Base-by-base conservation (phyloP, 2,329 filamentous ascomycete genomes). In the Aspergillus arachidicola region DNA sequence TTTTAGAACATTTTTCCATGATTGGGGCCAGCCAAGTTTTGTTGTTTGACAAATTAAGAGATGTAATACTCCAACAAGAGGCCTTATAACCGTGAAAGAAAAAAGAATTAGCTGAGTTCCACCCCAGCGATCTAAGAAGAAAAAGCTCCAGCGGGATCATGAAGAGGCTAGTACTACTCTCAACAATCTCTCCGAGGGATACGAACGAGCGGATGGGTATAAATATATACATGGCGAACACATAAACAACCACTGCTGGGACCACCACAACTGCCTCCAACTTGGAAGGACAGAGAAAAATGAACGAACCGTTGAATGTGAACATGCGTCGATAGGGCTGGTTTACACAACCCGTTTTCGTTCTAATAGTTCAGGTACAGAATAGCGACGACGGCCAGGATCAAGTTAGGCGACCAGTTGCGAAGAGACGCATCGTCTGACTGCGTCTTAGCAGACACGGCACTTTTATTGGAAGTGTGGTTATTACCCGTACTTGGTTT, bases 381-480 rank as follows among this genome's bases (percentile, higher is more conserved):
- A 21, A 68, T 34, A 43, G 60, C 54, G 32, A 56, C 64, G 19
- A 64, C 54, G 6, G 60, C 65, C 23, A 71, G 59, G 19, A 64
- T 30, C 58, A 66, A 59, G n/a, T 63, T 59, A 11, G 61, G 46
- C 21, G 61, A 66, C n/a, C 65, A 34, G 6, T 58, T 57, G 45
- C 54, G 57, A 46, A 68, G 58, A 21, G 66, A 63, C 7, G 64
- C 64, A 43, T 45, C 62, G 21, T 62, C 67, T n/a, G 60, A 67
- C 53, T 66, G 58, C 36, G 54, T 61, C 19, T 63, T 45, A 26
- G 57, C 59, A 6, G 65, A 32, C 43, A 65, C 58, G 28, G 68
- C 64, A 56, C 63, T 64, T 21, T 66, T 68, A 36, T 30, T 54
- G 26, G 60, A 63, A 36, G 68, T 61, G 30, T 58, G 46, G 45